These are phyloP conservation scores for Ophiosphaerella narmari DNA, from an alignment of 2,329 filamentous ascomycete genomes.

Conservation along the genomic window DNA sequence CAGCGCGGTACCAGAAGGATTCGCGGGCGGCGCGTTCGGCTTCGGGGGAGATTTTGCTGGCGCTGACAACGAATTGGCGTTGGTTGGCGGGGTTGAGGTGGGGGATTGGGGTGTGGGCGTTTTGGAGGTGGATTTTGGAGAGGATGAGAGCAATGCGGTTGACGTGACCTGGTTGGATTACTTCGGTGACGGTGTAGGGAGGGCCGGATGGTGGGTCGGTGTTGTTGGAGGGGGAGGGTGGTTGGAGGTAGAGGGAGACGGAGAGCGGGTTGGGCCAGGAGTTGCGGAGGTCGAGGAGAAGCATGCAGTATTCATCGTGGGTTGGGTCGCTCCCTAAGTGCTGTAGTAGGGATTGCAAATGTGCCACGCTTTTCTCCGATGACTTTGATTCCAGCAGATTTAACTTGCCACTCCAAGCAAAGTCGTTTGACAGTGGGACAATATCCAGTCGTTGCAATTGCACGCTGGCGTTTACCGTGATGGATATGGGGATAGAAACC, in stretches of 20 bases:
- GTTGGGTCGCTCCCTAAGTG: constrained; percentile 49
- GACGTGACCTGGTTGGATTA: constrained; percentile 64
- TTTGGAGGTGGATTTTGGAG: constrained; percentile 73
- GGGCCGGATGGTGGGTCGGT: too few relatives aligned
- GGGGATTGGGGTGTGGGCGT: constrained; percentile 78
- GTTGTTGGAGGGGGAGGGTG: constrained; percentile 7
- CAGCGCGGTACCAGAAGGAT: constrained; percentile 89
- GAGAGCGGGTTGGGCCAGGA: constrained; percentile 82
- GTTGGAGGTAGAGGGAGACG: constrained; percentile 61
- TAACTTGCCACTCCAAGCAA: constrained; percentile 52
- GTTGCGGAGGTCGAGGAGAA: constrained; percentile 85
- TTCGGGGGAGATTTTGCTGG: constrained; percentile 77
- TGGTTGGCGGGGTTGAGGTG: constrained; percentile 79
- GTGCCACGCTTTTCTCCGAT: constrained; percentile 51
- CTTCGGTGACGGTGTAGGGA: constrained; percentile 41
- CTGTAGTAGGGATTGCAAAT: constrained; percentile 51
- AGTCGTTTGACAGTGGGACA: constrained; percentile 69
- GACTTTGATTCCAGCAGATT: too few relatives aligned
- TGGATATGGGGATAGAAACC: constrained; percentile 76
- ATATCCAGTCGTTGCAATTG: constrained; percentile 82
- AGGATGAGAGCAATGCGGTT: constrained; percentile 77
- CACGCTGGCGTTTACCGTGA: constrained; percentile 91
- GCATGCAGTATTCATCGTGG: constrained; percentile 70
- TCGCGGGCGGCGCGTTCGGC: constrained; percentile 77
- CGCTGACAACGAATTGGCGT: constrained; percentile 89